Percentiles rank a stretch among this genome's conserved stretches.
Evolutionary conservation across 2,329 filamentous ascomycete species (phyloP).

Genomic region (Xylariaceae sp.): DNA sequence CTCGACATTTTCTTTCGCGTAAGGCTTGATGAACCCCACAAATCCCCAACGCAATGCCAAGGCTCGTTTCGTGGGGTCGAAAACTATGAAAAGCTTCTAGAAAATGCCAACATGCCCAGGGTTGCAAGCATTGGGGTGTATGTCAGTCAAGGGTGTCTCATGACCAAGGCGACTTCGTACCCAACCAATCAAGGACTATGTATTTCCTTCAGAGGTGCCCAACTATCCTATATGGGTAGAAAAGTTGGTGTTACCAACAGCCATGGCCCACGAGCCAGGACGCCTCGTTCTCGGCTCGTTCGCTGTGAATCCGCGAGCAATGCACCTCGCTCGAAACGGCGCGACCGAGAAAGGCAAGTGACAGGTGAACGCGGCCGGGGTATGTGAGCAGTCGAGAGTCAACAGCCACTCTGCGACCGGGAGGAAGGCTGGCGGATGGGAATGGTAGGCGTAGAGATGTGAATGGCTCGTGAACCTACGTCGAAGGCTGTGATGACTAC

Average conservation of each 20-base stretch:
- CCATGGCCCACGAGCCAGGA: background rate
- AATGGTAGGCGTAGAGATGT: too few species aligned
- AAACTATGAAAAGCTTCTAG: conserved; percentile 16
- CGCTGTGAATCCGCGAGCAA: conserved; percentile 14
- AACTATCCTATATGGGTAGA: background rate
- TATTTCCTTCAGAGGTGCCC: too few species aligned
- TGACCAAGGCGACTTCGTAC: background rate
- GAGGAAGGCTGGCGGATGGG: too few species aligned
- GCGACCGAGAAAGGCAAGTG: conserved; percentile 25
- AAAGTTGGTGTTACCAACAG: background rate
- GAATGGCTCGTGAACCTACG: too few species aligned
- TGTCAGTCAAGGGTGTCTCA: background rate
- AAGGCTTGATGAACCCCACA: background rate
- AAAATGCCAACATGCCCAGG: conserved; percentile 3
- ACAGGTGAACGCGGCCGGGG: conserved; percentile 19
- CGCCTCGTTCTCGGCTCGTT: too few species aligned
- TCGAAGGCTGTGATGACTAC: background rate
- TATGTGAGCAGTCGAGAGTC: conserved; percentile 5
- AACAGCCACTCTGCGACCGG: background rate
- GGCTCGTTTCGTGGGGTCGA: conserved; percentile 10
- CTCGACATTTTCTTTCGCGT: too few species aligned
- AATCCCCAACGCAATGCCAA: background rate
- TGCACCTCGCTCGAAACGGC: conserved; percentile 30
- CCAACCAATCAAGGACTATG: background rate
- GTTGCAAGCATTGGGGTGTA: background rate